Evolutionary conservation across 371 early-diverging fungal genomes (phyloP), one percentile per base, ranked within the genome.

Genomic region (Mortierella sp.): DNA sequence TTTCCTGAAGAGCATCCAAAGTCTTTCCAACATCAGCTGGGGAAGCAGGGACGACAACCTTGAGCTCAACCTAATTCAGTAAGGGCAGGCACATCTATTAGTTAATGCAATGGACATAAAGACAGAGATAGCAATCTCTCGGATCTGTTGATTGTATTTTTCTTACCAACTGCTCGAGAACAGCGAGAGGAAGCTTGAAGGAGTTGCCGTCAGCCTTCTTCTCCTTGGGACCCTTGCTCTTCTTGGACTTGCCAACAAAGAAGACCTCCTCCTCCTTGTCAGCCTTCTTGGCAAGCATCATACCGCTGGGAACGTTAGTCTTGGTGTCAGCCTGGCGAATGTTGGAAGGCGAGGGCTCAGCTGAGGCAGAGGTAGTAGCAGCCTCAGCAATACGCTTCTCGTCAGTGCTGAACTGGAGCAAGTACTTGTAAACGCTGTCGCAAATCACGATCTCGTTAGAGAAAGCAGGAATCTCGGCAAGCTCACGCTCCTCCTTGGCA

Each of bases 381-480:
- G 82, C 85, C 60, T 86, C 73, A 51, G 83, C 75, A 51, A 77
- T 60, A 43, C 81, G 80, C 21, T 85, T 84, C 72, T 82, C 71
- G 19, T 85, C 84, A 57, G 68, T 60, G 58, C 64, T 72, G 67
- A 72, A 79, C 63, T 69, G 70, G 58, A 72, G 57, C 70, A 97
- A 87, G 79, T 92, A 94, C 52, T 84, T 80, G 74, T 95, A 85
- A 47, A 97, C 85, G 63, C 88, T 88, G 64, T 92, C 92, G 84
- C 96, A 96, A 50, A 85, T 85, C 71, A 84, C 81, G 70, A 98
- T 96, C 81, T 98, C 98, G 68, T 86, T 86, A 63, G 88, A 85
- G 83, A 90, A 97, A 11, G 98, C 97, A 44, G 97, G 97, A 60
- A 94, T 82, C 62, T 95, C 92, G 29, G 97, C 97, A 58, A 89